phyloP scores from a whole-genome alignment of 306 rosid genomes.

The Psophocarpus tetragonolobus region DNA sequence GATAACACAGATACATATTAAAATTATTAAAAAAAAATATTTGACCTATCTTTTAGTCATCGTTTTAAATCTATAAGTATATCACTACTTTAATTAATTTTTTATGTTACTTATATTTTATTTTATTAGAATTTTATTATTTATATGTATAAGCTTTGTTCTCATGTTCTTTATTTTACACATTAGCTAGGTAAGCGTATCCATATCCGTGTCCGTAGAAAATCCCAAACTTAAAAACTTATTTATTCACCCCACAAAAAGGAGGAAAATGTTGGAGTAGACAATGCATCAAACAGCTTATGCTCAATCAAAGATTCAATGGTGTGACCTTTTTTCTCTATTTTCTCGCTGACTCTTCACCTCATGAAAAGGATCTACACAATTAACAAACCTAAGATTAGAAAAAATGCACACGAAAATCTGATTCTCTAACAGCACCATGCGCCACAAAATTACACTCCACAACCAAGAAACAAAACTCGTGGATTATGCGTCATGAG shows the following conservation, averaged over 20 bases:
- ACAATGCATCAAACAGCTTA: not conserved
- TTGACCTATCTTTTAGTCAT: too few species aligned
- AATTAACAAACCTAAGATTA: slow-evolving; percentile 38
- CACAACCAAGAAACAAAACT: not conserved
- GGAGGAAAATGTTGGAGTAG: not conserved
- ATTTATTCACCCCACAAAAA: not conserved
- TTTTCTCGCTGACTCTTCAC: slow-evolving; percentile 97
- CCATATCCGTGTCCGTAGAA: too few species aligned
- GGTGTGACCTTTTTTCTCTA: slow-evolving; percentile 85
- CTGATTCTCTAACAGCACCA: not conserved
- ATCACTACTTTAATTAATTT: too few species aligned
- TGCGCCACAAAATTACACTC: not conserved
- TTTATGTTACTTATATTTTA: too few species aligned
- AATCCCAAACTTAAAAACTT: too few species aligned
- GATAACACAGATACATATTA: too few species aligned
- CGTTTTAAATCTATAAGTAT: too few species aligned
- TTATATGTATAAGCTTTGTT: too few species aligned
- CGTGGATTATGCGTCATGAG: not conserved
- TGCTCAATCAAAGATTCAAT: not conserved
- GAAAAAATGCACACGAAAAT: slow-evolving; percentile 16
- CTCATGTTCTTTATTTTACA: too few species aligned
- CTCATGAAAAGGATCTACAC: slow-evolving; percentile 94
- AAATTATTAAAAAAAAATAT: too few species aligned
- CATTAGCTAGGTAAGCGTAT: too few species aligned
- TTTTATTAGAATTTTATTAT: too few species aligned